Evolutionary conservation across 495 filamentous ascomycete genomes (phyloP), one percentile per base, ranked within the genome.

Genomic region (Thozetella sp.): DNA sequence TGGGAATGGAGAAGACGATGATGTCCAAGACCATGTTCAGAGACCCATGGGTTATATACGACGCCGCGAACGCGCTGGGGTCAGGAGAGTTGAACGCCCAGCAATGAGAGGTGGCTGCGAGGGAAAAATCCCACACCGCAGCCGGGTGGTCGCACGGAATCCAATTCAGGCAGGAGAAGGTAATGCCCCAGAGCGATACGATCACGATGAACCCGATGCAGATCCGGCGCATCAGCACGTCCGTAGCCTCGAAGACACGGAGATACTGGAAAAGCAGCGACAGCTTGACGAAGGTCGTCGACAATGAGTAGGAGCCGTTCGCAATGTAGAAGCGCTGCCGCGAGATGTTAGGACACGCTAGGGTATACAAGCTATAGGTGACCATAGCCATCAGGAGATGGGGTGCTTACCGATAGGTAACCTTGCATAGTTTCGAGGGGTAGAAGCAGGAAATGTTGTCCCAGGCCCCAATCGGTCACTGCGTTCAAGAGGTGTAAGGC

Each of bases 241-340:
- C 22, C n/a, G n/a, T n/a, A n/a, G n/a, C n/a, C 3, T 19, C 50
- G 30, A 25, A 66, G 51, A 66, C 54, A 15, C 63, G 63, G 51
- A 66, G 54, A 25, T 66, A 66, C 51, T 66, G 63, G 22, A 63
- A 63, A 40, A 66, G 20, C 37, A 66, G 63, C 13, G 60, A 66
- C 15, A 66, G 54, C 57, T 66, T 66, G 24, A 66, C 58, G 2
- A 66, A 37, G 19, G 60, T 60, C 12, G 63, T 52, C 23, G 63
- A 66, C 15, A 56, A 25, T 26, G 24, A 60, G 52, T 66, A 66
- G 3, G 57, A 60, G 4, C 54, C 63, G n/a, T 60, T 59, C 9
- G 51, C 46, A 22, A 60, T 52, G 23, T 66, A 66, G 27, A 66
- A 66, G 2, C 57, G 19, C 63, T 66, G 51, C 20, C 9, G n/a